Conservation (phyloP, 305 asterid species). For the Fraxinus velutina region DNA sequence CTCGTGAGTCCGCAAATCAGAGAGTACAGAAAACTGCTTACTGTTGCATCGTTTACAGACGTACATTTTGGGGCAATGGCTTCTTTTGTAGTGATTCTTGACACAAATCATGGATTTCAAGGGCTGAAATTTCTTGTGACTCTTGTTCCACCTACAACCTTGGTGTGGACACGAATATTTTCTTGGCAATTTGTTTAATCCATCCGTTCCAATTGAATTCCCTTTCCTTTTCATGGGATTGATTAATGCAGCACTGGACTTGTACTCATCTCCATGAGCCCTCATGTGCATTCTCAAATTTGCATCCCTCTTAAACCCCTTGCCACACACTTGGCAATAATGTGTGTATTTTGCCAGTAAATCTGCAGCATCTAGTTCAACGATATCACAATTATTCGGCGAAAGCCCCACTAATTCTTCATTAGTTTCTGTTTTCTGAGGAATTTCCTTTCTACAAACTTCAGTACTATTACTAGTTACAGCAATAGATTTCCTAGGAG, state of each 20-base stretch:
- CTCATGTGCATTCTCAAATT: conserved; percentile 92
- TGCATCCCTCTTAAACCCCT: conserved; percentile 90
- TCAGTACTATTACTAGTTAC: conserved; percentile 5
- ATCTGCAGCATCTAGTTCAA: conserved; percentile 65
- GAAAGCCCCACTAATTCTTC: conserved; percentile 3
- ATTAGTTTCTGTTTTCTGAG: conserved; percentile 19
- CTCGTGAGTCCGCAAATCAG: conserved; percentile 78
- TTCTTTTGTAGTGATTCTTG: conserved; percentile 82
- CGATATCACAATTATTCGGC: conserved; percentile 34
- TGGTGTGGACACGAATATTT: conserved; percentile 85
- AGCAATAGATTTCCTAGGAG: background rate
- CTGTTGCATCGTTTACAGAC: conserved; percentile 63
- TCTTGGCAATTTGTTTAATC: conserved; percentile 8
- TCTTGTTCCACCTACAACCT: conserved; percentile 76
- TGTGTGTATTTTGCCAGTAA: conserved; percentile 77
- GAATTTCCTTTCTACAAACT: conserved; percentile 7
- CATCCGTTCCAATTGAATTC: background rate
- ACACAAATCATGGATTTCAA: conserved; percentile 80
- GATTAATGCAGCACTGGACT: conserved; percentile 67
- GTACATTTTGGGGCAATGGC: conserved; percentile 89
- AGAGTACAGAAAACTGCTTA: conserved; percentile 72
- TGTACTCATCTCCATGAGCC: conserved; percentile 88
- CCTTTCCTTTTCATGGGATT: conserved; percentile 44
- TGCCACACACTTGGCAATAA: conserved; percentile 75
- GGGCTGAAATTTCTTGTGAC: conserved; percentile 68